phyloP scores from a whole-genome alignment of 345 rosid species.

The Eucalyptus regnans region DNA sequence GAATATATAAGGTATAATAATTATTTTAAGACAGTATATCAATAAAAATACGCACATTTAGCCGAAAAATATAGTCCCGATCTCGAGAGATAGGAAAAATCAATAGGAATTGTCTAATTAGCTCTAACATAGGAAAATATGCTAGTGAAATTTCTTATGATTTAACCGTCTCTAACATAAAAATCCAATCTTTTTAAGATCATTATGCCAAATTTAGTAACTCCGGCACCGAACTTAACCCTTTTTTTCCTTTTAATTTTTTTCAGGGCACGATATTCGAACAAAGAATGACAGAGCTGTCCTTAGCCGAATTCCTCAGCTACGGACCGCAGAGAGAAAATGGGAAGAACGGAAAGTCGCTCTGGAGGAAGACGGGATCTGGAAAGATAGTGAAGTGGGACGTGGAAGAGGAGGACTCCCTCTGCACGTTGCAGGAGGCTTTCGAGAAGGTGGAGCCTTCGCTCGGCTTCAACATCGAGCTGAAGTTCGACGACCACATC shows the following conservation, averaged over 20 bases:
- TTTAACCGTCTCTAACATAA: neutral
- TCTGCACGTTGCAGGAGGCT: conserved; percentile 75
- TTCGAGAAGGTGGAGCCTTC: conserved; percentile 59
- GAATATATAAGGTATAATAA: no score
- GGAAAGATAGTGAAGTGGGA: conserved; percentile 61
- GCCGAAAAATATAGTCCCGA: fast-evolving
- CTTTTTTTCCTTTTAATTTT: no score
- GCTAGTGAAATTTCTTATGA: neutral
- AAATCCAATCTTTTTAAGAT: neutral
- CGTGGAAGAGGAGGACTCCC: conserved; percentile 59
- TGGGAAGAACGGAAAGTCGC: conserved; percentile 32
- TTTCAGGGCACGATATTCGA: conserved; percentile 62
- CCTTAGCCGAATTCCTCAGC: conserved; percentile 52
- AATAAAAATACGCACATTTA: neutral
- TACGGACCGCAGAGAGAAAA: conserved; percentile 65
- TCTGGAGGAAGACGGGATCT: conserved; percentile 65
- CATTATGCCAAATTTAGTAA: neutral
- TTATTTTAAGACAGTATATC: no score
- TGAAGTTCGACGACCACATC: conserved; percentile 79
- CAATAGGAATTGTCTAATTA: neutral
- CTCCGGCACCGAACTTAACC: neutral
- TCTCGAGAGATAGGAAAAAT: neutral
- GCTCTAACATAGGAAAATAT: neutral
- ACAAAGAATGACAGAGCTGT: conserved; percentile 67
- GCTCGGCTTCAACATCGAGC: conserved; percentile 81